Percentiles rank a stretch among this genome's conserved stretches.
phyloP scores from a whole-genome alignment of 805 yeast species.

The Starmera caribaea region DNA sequence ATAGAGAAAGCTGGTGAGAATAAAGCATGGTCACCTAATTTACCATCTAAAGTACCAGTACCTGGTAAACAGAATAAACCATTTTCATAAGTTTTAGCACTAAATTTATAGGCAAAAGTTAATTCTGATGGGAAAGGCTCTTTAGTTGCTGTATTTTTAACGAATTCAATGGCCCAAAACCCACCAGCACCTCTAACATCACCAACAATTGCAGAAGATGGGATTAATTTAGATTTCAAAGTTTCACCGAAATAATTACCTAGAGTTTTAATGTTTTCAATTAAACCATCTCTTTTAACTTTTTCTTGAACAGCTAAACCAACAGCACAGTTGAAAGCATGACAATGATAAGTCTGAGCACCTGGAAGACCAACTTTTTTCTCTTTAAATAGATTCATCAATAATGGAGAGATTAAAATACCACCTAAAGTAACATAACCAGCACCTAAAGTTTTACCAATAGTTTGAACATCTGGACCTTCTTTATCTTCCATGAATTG shows the following conservation, averaged over 20 bases:
- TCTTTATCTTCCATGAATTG: slow-evolving; percentile 23
- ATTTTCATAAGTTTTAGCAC: slow-evolving; percentile 25
- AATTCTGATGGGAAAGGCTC: slow-evolving; percentile 30
- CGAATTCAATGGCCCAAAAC: slow-evolving; percentile 45
- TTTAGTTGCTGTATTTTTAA: slow-evolving; percentile 35
- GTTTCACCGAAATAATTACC: slow-evolving; percentile 34
- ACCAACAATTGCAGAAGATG: slow-evolving; percentile 29
- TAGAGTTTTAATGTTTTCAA: slow-evolving; percentile 29
- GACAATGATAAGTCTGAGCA: slow-evolving; percentile 42
- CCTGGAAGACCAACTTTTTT: slow-evolving; percentile 23
- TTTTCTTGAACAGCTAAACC: slow-evolving; percentile 35
- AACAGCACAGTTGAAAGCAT: slow-evolving; percentile 35
- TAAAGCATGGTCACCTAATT: slow-evolving; percentile 34
- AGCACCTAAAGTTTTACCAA: slow-evolving; percentile 39
- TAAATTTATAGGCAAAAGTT: slow-evolving; percentile 21
- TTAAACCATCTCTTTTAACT: slow-evolving; percentile 25
- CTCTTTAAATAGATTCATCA: slow-evolving; percentile 24
- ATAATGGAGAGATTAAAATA: slow-evolving; percentile 26
- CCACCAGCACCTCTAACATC: slow-evolving; percentile 47
- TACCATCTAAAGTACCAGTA: slow-evolving; percentile 29
- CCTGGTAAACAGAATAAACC: slow-evolving; percentile 34
- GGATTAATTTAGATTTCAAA: slow-evolving; percentile 21
- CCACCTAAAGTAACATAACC: slow-evolving; percentile 42
- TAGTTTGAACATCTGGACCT: slow-evolving; percentile 38
- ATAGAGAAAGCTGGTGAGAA: slow-evolving; percentile 36